phyloP scores from a whole-genome alignment of 139 green algal species.

The Spirogloea muscicola region DNA sequence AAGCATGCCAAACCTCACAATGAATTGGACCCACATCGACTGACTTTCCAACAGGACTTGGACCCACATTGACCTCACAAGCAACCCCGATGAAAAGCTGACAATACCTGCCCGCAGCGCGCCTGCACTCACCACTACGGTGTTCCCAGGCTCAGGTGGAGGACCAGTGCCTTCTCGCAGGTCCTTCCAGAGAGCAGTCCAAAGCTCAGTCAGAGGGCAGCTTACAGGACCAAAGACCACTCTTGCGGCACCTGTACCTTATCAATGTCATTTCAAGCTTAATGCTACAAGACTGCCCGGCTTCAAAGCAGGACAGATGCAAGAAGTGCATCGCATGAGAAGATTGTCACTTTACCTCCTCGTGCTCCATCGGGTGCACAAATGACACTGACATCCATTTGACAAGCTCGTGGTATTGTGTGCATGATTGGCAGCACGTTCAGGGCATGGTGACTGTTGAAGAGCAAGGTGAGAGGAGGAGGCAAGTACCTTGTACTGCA shows the following conservation, averaged over 20 bases:
- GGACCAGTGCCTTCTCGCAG: slow-evolving; percentile 53
- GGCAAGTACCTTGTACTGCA: slow-evolving; percentile 50
- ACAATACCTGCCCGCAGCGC: too few relatives aligned
- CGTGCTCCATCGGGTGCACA: background rate
- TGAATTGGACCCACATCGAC: background rate
- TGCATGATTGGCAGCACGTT: background rate
- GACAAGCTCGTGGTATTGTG: background rate
- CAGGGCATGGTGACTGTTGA: background rate
- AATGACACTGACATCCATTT: background rate
- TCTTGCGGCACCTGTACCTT: background rate
- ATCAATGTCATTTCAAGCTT: slow-evolving; percentile 50
- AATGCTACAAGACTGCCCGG: slow-evolving; percentile 16
- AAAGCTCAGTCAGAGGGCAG: background rate
- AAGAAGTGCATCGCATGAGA: background rate
- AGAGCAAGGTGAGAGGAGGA: background rate
- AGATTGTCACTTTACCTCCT: background rate
- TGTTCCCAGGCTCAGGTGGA: slow-evolving; percentile 53
- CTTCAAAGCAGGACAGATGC: background rate
- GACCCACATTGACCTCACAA: background rate
- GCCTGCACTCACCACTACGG: slow-evolving; percentile 46
- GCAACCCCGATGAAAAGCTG: background rate
- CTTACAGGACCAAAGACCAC: background rate
- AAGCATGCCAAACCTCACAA: background rate
- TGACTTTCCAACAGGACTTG: background rate
- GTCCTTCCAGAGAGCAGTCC: slow-evolving; percentile 49